Percentiles rank a stretch among this genome's conserved stretches.
Conservation (phyloP, 805 yeast species). For the Starmerella tilneyi region DNA sequence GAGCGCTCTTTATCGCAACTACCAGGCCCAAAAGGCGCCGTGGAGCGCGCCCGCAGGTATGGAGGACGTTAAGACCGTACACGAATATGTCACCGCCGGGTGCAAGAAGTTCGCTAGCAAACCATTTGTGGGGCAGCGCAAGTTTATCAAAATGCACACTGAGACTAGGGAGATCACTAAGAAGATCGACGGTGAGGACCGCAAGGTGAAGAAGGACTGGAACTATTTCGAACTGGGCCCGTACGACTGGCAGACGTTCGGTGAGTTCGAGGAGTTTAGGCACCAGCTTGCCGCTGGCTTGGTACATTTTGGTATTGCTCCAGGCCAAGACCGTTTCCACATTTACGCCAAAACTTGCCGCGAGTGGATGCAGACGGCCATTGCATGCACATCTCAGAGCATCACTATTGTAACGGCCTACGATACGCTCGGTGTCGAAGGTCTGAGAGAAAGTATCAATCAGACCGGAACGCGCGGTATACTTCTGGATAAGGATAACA, state of each 20-base stretch:
- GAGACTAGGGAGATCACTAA: conserved; percentile 69
- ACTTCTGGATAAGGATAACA: conserved; percentile 71
- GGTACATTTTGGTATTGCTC: conserved; percentile 57
- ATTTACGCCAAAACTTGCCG: conserved; percentile 81
- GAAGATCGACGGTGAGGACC: conserved; percentile 63
- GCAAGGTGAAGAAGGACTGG: conserved; percentile 77
- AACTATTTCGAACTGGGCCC: conserved; percentile 65
- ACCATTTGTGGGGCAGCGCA: conserved; percentile 68
- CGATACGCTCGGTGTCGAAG: conserved; percentile 29
- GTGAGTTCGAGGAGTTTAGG: conserved; percentile 43
- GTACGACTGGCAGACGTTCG: conserved; percentile 56
- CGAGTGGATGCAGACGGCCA: conserved; percentile 80
- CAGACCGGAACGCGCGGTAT: conserved; percentile 73
- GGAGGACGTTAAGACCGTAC: conserved; percentile 47
- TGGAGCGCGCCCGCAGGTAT: conserved; percentile 54
- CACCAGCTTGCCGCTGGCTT: conserved; percentile 64
- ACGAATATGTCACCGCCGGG: conserved; percentile 57
- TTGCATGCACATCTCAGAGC: conserved; percentile 66
- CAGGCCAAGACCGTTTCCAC: conserved; percentile 59
- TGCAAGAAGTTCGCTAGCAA: conserved; percentile 45
- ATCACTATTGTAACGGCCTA: conserved; percentile 92
- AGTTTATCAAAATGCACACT: conserved; percentile 56
- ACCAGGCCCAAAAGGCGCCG: conserved; percentile 31
- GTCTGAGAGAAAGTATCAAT: conserved; percentile 66
- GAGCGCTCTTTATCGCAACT: conserved; percentile 32